Evolutionary conservation across 495 filamentous ascomycete species (phyloP).

Genomic region (Penicillium paradoxum): DNA sequence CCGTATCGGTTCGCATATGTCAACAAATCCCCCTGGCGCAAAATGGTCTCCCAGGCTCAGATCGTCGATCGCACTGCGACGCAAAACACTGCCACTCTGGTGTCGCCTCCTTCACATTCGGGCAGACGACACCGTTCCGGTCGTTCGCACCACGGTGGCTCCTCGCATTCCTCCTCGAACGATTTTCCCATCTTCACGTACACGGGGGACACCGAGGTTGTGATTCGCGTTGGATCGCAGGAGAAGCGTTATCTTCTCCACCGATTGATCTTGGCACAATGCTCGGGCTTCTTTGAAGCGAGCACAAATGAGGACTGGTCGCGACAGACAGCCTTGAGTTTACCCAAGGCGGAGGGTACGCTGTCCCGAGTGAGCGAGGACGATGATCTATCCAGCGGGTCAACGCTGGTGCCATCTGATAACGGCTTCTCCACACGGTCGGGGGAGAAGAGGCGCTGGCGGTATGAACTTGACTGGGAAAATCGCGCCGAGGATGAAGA

Average conservation of each 20-base stretch:
- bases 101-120: constrained; percentile 51
- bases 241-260: constrained; percentile 84
- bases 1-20: constrained; percentile 3
- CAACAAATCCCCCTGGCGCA: constrained; percentile 4
- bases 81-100: constrained; percentile 54
- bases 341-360: constrained; percentile 31
- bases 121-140: constrained; percentile 63
- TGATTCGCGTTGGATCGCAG: constrained; percentile 64
- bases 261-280: constrained; percentile 76
- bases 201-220: constrained; percentile 85
- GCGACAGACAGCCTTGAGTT: constrained; percentile 30
- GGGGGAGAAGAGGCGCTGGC: constrained; percentile 61
- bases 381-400: constrained; percentile 41
- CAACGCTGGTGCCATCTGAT: constrained; percentile 39
- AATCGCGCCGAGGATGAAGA: constrained; percentile 67
- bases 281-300: constrained; percentile 89
- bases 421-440: constrained; percentile 28
- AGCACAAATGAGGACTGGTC: constrained; percentile 86
- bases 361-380: constrained; percentile 56
- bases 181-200: constrained; percentile 90
- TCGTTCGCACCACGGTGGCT: constrained; percentile 76
- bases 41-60: constrained; percentile 74
- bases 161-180: constrained; percentile 71
- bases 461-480: constrained; percentile 80
- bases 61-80: constrained; percentile 47